A percentile compares a stretch with the other conserved stretches of the same genome.
These are phyloP conservation scores for Scenedesmus sp. DNA, from an alignment of 163 green algal genomes.

Conservation along the genomic window DNA sequence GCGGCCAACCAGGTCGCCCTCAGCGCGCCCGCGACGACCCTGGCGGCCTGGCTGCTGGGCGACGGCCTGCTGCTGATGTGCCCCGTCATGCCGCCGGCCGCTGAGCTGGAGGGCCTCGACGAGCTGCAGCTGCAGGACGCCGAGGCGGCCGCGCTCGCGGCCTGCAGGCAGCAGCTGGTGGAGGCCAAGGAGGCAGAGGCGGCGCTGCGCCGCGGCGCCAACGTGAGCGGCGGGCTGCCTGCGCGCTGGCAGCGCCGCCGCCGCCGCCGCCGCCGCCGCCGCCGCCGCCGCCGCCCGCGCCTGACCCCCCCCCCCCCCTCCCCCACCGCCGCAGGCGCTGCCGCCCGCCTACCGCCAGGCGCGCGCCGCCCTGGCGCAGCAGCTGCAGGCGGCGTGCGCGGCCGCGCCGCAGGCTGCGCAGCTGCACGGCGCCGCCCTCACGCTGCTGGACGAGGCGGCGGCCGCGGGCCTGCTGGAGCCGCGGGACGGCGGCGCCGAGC, in stretches of 20 bases:
- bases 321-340: neutral
- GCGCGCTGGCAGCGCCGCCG: neutral
- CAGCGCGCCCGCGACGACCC: neutral
- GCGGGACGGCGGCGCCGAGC: neutral
- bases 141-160: neutral
- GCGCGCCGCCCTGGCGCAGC: constrained; percentile 7
- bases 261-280: neutral
- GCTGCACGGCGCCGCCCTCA: constrained; percentile 9
- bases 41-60: constrained; percentile 25
- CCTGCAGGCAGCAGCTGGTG: constrained; percentile 1
- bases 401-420: neutral
- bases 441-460: constrained; percentile 33
- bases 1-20: neutral
- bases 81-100: constrained; percentile 30
- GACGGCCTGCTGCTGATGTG: constrained; percentile 17
- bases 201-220: neutral
- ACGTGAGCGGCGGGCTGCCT: neutral
- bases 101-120: constrained; percentile 22
- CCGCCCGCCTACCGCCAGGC: neutral
- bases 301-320: neutral
- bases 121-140: constrained; percentile 9
- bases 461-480: constrained; percentile 1
- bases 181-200: constrained; percentile 6
- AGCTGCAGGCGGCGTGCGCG: constrained; percentile 8
- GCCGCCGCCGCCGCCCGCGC: neutral